Evolutionary conservation across 495 filamentous ascomycete genomes (phyloP), one percentile per base, ranked within the genome.

Genomic region (Aspergillus coremiiformis): DNA sequence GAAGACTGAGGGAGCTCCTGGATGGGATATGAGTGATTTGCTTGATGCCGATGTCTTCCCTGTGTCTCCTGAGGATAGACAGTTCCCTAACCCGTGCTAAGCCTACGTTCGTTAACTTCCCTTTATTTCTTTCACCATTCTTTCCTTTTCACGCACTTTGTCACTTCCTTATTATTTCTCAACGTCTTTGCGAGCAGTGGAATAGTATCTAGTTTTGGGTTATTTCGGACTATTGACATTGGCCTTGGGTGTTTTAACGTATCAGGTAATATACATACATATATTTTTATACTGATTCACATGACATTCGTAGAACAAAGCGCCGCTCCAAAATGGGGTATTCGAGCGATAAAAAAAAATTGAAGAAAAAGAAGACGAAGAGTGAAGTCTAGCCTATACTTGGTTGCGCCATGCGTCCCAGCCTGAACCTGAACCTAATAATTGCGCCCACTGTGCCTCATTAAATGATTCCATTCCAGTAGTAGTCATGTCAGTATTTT

Each of bases 1-100:
- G 81, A 91, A 89, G 71, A 89, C 83, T n/a, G 87, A 94, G 57
- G 84, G 78, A 33, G 80, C 89, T 23, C 90, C 90, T 0, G 89
- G 91, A 67, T 96, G 90, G 90, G 82, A 92, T 62, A 83, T 94
- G 77, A 73, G 83, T 71, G 77, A 78, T 67, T 74, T 83, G 47
- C 60, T 84, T 17, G 72, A 65, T 5, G 74, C 65, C 24, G 82
- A 81, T 0, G 48, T 87, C 35, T 85, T 87, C 67, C 83, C 84
- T 19, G 73, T 80, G 55, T 82, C 83, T n/a, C 59, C 80, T 45
- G 71, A 65, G 12, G 60, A 65, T 48, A 65, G 80, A 49, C 60
- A 74, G 45, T 77, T 73, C 66, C 73, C 72, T 7, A 61, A 15
- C 65, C 27, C 74, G 76, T 54, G 48, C 41, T 44, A 45, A 15